A percentile compares a stretch with the other conserved stretches of the same genome.
phyloP scores from a whole-genome alignment of 495 filamentous ascomycete genomes.

The Aspergillus cavernicola region DNA sequence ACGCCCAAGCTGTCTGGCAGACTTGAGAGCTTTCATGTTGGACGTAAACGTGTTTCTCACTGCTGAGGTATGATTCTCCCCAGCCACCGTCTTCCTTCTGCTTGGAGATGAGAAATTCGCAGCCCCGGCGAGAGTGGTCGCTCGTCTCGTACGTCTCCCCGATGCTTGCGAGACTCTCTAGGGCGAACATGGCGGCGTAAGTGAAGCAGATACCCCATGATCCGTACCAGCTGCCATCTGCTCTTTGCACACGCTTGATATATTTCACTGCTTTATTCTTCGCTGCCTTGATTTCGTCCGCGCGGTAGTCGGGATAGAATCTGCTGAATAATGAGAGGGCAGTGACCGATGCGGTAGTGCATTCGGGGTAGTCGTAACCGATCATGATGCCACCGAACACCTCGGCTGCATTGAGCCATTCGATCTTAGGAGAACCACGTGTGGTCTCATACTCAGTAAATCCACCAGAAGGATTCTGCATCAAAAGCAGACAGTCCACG shows the following conservation, averaged over 20 bases:
- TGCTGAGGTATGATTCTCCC: slow-evolving; percentile 89
- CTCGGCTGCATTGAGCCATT: slow-evolving; percentile 89
- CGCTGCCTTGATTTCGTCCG: slow-evolving; percentile 67
- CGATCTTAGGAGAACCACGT: slow-evolving; percentile 71
- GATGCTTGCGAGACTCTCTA: slow-evolving; percentile 76
- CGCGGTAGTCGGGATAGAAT: slow-evolving; percentile 75
- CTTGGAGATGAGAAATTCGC: slow-evolving; percentile 77
- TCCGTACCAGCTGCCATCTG: slow-evolving; percentile 92
- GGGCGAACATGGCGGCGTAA: slow-evolving; percentile 92
- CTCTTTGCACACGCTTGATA: slow-evolving; percentile 75
- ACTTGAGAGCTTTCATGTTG: slow-evolving; percentile 71
- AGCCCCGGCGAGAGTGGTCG: slow-evolving; percentile 64
- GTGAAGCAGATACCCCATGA: slow-evolving; percentile 98
- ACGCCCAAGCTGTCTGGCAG: slow-evolving; percentile 89
- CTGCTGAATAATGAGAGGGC: slow-evolving; percentile 78
- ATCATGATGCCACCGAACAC: slow-evolving; percentile 98
- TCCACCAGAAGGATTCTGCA: slow-evolving; percentile 86
- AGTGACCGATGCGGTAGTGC: slow-evolving; percentile 93
- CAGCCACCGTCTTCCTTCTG: slow-evolving; percentile 90
- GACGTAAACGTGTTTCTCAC: slow-evolving; percentile 57
- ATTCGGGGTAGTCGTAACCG: slow-evolving; percentile 96
- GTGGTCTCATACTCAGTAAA: slow-evolving; percentile 87
- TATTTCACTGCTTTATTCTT: slow-evolving; percentile 69
- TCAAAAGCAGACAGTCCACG: slow-evolving; percentile 83
- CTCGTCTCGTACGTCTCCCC: slow-evolving; percentile 80